A percentile compares a stretch with the other conserved stretches of the same genome.
Conservation (phyloP, 768 basidiomycete genomes). For the Boletus tomentosulus region DNA sequence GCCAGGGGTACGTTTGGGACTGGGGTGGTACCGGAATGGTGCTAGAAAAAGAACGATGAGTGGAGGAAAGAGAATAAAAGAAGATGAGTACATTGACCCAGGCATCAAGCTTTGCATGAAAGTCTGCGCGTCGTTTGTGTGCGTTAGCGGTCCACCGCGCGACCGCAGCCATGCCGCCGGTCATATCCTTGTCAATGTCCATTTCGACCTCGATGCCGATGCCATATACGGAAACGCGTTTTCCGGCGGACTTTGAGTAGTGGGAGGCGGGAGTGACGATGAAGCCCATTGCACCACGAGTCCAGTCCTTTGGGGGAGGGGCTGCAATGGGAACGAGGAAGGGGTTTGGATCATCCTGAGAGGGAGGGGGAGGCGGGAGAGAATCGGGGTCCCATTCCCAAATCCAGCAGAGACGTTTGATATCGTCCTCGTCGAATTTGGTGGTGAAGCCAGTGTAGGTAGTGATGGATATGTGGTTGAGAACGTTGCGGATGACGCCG, state of each 20-base stretch:
- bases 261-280: conserved; percentile 70
- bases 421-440: conserved; percentile 63
- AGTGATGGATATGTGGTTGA: conserved; percentile 69
- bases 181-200: conserved; percentile 77
- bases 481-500: conserved; percentile 70
- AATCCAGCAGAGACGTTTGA: conserved; percentile 77
- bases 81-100: conserved; percentile 54
- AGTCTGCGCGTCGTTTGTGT: conserved; percentile 55
- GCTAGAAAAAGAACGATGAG: conserved; percentile 35
- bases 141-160: conserved; percentile 79
- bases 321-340: conserved; percentile 50
- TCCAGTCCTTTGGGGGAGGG: conserved; percentile 59
- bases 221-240: conserved; percentile 76
- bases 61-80: not conserved
- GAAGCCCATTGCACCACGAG: conserved; percentile 75
- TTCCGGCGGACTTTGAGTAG: conserved; percentile 58
- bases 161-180: conserved; percentile 82
- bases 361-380: conserved; percentile 25
- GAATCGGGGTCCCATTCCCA: conserved; percentile 80
- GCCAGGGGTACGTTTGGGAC: conserved; percentile 62
- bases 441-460: conserved; percentile 65
- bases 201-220: conserved; percentile 86
- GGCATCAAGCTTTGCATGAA: conserved; percentile 53
- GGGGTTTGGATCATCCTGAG: conserved; percentile 62
- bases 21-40: conserved; percentile 41